A percentile compares a stretch with the other conserved stretches of the same genome.
Evolutionary conservation across 768 basidiomycete species (phyloP).

Genomic region (Myochromella boudieri): DNA sequence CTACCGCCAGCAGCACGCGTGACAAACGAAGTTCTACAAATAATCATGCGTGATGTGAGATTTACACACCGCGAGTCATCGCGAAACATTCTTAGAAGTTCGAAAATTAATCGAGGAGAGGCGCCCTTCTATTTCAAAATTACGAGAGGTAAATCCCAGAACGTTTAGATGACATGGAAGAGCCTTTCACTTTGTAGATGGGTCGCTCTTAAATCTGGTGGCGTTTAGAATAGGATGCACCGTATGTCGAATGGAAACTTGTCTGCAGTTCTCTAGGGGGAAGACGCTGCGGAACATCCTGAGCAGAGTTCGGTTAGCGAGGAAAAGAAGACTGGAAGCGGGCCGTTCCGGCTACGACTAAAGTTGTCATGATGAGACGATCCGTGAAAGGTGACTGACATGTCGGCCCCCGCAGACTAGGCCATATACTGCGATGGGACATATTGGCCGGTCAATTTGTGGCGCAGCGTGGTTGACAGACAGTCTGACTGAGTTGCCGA

Average conservation of each 20-base stretch:
- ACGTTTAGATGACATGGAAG: too few species aligned
- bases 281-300: conserved; percentile 8
- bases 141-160: too few species aligned
- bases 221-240: conserved; percentile 12
- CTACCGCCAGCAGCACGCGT: too few species aligned
- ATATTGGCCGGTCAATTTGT: conserved; percentile 26
- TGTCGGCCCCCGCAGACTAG: conserved; percentile 8
- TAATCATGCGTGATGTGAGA: too few species aligned
- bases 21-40: too few species aligned
- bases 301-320: conserved; percentile 6
- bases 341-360: conserved; percentile 18
- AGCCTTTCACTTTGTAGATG: too few species aligned
- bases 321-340: conserved; percentile 15
- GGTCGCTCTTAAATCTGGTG: conserved; percentile 8
- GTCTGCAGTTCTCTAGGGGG: not conserved
- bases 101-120: too few species aligned
- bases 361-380: conserved; percentile 15
- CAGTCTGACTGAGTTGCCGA: conserved; percentile 20
- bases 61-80: too few species aligned
- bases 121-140: too few species aligned
- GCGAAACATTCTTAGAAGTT: too few species aligned
- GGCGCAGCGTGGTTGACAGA: conserved; percentile 20
- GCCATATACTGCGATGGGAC: conserved; percentile 8
- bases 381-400: conserved; percentile 11
- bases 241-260: not conserved